Evolutionary conservation across 2,329 filamentous ascomycete genomes (phyloP), one percentile per base, ranked within the genome.

Genomic region (Dactylella cylindrospora): DNA sequence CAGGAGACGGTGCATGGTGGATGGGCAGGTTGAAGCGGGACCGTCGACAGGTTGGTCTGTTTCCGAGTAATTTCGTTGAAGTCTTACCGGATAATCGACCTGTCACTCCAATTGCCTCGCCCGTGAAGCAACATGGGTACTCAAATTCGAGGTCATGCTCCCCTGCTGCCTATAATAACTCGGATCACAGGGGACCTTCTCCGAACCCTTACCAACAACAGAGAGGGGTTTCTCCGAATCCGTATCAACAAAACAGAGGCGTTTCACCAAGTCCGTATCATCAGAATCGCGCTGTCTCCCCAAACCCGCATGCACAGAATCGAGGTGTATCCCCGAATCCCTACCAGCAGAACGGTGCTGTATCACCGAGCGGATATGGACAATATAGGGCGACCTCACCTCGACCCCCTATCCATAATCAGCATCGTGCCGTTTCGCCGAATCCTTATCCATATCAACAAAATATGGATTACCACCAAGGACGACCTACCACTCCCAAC

Each of bases 1-100:
- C 93, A 15, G 93, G 93, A 66, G 93, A 98, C 75, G 93, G 93
- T 46, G 90, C 88, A 39, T 98, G 93, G 93, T 98, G 93, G 93
- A 95, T 90, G 75, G 93, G 93, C 40, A 83, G 91, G 66, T 76
- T 98, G 71, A 88, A 85, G 71, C 83, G 93, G 68, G 93, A 98
- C 74, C 85, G 87, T 73, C 84, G 90, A 70, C 90, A 91, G 70
- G 85, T 96, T 69, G 93, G 93, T 49, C 78, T 93, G 15, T 98
- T 98, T 70, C 93, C 93, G 0, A 96, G 90, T 70, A 98, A 98
- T 75, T 98, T 98, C 71, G 93, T 98, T 71, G 83, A 94, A 72
- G 80, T 98, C 4, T 80, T 98, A 51, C 83, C 93, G 60, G 82
- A 84, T 72, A 97, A 94, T 72, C 84, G 88, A 54, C 93, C 93